These are phyloP conservation scores for Sporothrix brasiliensis DNA, from an alignment of 2,329 filamentous ascomycete species.

Conservation along the genomic window DNA sequence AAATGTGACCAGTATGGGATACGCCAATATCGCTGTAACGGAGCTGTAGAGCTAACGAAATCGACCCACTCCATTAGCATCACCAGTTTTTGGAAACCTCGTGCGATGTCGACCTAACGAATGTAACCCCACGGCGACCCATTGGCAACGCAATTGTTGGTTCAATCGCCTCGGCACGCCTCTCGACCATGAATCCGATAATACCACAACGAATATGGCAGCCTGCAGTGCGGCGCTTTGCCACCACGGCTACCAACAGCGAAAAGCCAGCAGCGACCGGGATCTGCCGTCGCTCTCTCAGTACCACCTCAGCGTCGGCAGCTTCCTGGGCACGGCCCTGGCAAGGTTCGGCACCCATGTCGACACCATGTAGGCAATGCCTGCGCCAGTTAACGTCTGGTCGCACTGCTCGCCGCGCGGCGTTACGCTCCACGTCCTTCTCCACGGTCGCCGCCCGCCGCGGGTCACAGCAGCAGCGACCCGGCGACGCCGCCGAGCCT, in stretches of 20 bases:
- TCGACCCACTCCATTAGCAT: conserved; percentile 27
- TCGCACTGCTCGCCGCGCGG: not conserved
- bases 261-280: not conserved
- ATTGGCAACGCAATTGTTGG: not conserved
- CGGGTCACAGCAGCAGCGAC: conserved; percentile 1
- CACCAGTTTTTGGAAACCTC: conserved; percentile 26
- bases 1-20: conserved; percentile 9
- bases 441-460: conserved; percentile 16
- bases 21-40: conserved; percentile 18
- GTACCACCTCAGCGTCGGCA: not conserved
- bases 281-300: conserved; percentile 3
- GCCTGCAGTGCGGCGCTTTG: conserved; percentile 15
- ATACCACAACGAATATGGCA: conserved; percentile 25
- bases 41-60: conserved; percentile 1
- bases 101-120: not conserved
- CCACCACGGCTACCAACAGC: not conserved
- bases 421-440: conserved; percentile 8
- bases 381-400: not conserved
- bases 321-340: not conserved
- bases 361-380: conserved; percentile 25
- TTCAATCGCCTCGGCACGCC: not conserved
- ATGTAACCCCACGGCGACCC: conserved; percentile 9
- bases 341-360: not conserved
- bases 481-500: not conserved
- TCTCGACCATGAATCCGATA: conserved; percentile 22